Base-by-base conservation (phyloP, 345 rosid species). In the Arabidopsis arenosa region DNA sequence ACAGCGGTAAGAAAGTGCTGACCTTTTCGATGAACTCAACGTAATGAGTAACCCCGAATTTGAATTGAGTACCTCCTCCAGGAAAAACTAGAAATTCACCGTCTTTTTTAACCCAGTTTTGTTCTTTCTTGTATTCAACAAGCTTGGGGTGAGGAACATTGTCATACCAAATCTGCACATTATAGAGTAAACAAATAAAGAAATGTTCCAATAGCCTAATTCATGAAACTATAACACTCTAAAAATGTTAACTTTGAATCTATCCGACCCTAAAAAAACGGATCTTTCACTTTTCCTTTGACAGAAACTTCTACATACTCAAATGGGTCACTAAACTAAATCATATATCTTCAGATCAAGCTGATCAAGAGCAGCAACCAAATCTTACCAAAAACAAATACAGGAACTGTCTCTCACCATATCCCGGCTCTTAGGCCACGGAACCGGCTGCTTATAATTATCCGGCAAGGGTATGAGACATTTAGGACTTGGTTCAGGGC, bases 91-190 rank as follows among this genome's bases (percentile, higher is more conserved):
- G 84, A 75, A 73, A 86, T 65, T 87, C 91, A 49, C 87, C 93
- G 1, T 80, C 71, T 76, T 86, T 94, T 0, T 61, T 82, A 65
- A 94, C 97, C 98, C 96, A 94, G 39, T 88, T 87, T 76, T 94
- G 98, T 55, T 94, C 93, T 44, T 92, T 91, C 83, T 94, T 94
- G 94, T 90, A 92, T 21, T 94, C 96, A 61, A 94, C 95, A 70
- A 94, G 96, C 90, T 91, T 91, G 36, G 93, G 88, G 43, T 94
- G 97, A 69, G 98, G 98, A 60, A 94, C 95, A 80, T 92, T 94
- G 49, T 76, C 73, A 70, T 87, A 89, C 96, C 96, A 90, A 49
- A 94, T 80, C 97, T 94, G 63, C 55, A 59, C 26, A 79, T 51
- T 9, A 39, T 5, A 55, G 26, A 32, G n/a, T 51, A 60, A 18